Conservation (phyloP, 2,329 filamentous ascomycete species). For the Diaporthe citrichinensis region DNA sequence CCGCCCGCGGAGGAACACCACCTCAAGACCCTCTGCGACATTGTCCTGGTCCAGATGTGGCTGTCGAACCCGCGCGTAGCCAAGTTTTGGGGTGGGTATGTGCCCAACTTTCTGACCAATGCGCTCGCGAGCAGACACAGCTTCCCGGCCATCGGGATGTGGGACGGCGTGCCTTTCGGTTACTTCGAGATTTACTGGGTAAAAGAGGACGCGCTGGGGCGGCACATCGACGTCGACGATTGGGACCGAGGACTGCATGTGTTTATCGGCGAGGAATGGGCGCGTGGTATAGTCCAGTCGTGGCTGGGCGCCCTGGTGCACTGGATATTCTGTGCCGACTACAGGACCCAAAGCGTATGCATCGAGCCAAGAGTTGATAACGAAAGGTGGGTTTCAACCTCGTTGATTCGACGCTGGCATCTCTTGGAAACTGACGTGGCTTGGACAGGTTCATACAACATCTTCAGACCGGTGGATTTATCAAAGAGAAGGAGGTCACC, state of each 20-base stretch:
- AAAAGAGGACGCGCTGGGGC: constrained; percentile 87
- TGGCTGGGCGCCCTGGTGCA: constrained; percentile 94
- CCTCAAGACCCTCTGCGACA: constrained; percentile 64
- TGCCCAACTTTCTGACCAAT: constrained; percentile 75
- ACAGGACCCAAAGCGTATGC: constrained; percentile 84
- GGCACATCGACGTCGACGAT: constrained; percentile 77
- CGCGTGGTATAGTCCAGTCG: constrained; percentile 81
- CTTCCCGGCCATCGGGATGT: constrained; percentile 92
- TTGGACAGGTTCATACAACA: constrained; percentile 75
- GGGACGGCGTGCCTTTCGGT: constrained; percentile 95
- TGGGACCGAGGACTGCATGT: constrained; percentile 93
- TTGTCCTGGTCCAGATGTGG: constrained; percentile 82
- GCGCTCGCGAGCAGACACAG: constrained; percentile 79
- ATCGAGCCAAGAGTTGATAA: constrained; percentile 95
- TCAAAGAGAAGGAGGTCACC: constrained; percentile 86
- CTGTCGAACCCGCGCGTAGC: constrained; percentile 88
- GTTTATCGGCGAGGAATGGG: constrained; percentile 92
- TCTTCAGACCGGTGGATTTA: constrained; percentile 82
- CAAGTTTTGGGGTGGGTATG: constrained; percentile 84
- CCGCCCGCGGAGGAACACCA: constrained; percentile 53
- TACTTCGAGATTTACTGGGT: constrained; percentile 99
- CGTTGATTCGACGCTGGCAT: not conserved
- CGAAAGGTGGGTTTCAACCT: constrained; percentile 72
- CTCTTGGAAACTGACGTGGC: not conserved
- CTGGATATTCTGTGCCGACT: constrained; percentile 83